Evolutionary conservation across 208 protist species (phyloP).

Genomic region (Leptomonas seymouri): DNA sequence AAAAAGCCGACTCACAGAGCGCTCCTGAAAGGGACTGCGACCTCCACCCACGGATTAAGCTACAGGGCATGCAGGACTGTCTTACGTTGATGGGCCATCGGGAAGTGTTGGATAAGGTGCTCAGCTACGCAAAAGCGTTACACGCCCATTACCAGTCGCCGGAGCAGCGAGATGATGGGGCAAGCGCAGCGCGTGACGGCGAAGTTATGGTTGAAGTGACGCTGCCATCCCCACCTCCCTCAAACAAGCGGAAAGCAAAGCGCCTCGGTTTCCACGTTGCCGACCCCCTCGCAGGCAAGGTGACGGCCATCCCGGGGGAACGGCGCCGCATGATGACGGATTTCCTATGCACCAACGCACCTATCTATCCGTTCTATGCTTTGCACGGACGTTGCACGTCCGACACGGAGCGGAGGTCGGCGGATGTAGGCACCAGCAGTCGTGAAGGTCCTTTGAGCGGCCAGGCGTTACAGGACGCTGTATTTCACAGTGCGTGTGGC

Average conservation of each 20-base stretch:
- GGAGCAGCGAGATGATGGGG: not conserved
- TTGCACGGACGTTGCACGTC: not conserved
- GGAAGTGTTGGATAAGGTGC: conserved; percentile 39
- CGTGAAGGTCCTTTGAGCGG: not conserved
- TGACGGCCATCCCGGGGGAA: conserved; percentile 27
- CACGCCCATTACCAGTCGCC: conserved; percentile 26
- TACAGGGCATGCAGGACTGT: conserved; percentile 42
- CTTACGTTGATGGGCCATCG: conserved; percentile 39
- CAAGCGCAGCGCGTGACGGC: not conserved
- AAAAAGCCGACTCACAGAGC: not conserved
- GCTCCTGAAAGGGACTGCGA: conserved; percentile 21
- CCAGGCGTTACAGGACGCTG: conserved; percentile 16
- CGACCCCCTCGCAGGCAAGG: not conserved
- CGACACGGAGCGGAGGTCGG: conserved; percentile 1
- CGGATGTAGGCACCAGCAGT: not conserved
- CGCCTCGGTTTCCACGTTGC: not conserved
- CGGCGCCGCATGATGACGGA: conserved; percentile 29
- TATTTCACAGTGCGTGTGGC: conserved; percentile 18
- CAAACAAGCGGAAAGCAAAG: not conserved
- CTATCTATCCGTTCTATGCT: conserved; percentile 44
- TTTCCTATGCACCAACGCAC: conserved; percentile 38
- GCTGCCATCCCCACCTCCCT: not conserved
- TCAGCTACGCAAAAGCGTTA: conserved; percentile 64
- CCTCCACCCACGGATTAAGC: conserved; percentile 20
- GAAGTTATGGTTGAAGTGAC: not conserved